phyloP scores from a whole-genome alignment of 176 grass and related monocot genomes.

The Triticum dicoccoides region DNA sequence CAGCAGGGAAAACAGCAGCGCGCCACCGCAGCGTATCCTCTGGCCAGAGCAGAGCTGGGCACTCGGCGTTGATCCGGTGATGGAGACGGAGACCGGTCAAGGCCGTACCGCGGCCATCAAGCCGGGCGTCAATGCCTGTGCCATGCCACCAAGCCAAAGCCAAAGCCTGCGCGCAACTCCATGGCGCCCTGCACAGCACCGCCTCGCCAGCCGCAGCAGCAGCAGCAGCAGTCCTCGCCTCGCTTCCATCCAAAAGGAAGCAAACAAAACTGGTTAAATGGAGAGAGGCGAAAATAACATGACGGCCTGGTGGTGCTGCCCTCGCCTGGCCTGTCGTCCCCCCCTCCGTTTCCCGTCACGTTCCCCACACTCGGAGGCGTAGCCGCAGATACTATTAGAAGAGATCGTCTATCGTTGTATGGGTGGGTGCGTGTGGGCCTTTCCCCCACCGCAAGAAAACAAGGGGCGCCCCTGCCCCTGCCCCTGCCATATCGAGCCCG shows the following conservation, averaged over 20 bases:
- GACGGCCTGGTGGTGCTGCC: neutral
- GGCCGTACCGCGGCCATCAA: slow-evolving; percentile 28
- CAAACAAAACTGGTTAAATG: neutral
- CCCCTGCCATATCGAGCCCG: slow-evolving; percentile 17
- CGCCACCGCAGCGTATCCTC: neutral
- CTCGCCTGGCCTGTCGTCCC: too few species aligned
- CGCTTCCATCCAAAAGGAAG: neutral
- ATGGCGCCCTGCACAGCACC: neutral
- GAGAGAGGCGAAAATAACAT: neutral
- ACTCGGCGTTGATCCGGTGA: neutral
- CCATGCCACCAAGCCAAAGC: neutral
- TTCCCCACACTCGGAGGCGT: neutral
- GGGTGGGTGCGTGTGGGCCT: neutral
- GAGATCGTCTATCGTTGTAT: neutral
- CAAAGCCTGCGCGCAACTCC: neutral
- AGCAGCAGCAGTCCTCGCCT: neutral
- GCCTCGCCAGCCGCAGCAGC: neutral
- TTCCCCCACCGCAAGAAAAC: neutral
- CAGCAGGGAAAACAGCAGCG: neutral
- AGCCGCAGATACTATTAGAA: too few species aligned
- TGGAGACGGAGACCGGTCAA: slow-evolving; percentile 33
- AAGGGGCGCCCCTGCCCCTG: neutral
- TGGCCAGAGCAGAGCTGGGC: neutral
- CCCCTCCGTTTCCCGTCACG: neutral
- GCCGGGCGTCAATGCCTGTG: slow-evolving; percentile 25